Percentiles rank a stretch among this genome's conserved stretches.
These are phyloP conservation scores for Ajuga chamaepitys DNA, from an alignment of 257 asterid species.

Conservation along the genomic window DNA sequence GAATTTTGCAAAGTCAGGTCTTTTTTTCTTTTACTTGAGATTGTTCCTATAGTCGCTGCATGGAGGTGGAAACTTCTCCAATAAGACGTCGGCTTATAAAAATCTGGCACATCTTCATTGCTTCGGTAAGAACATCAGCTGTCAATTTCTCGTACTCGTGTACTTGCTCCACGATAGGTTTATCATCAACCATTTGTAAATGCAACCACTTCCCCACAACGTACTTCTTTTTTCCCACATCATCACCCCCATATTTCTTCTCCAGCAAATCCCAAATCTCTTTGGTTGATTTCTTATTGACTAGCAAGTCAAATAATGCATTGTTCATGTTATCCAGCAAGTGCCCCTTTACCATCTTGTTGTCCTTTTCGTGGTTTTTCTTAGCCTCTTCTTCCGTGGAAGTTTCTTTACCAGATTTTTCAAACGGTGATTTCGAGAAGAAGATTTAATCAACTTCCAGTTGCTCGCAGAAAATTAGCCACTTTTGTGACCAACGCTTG, in stretches of 20 bases:
- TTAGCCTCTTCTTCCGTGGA: too few relatives aligned
- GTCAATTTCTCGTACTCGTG: neutral
- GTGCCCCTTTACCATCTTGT: neutral
- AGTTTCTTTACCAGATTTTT: too few relatives aligned
- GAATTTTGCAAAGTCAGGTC: neutral
- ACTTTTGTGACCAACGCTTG: too few relatives aligned
- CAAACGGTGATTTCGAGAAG: too few relatives aligned
- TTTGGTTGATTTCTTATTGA: neutral
- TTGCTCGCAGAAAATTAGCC: too few relatives aligned
- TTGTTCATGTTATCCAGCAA: neutral
- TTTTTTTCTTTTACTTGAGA: neutral
- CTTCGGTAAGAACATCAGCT: neutral
- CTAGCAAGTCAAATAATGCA: neutral
- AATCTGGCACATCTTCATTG: neutral
- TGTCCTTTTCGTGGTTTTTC: neutral
- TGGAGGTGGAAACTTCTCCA: neutral
- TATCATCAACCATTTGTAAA: neutral
- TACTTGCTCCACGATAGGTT: neutral
- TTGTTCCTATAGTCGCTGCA: neutral
- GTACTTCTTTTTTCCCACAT: neutral
- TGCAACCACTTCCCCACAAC: neutral
- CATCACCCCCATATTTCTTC: neutral
- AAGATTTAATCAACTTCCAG: too few relatives aligned
- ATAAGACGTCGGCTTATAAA: neutral
- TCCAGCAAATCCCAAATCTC: neutral